phyloP scores from a whole-genome alignment of 768 basidiomycete species.

The Pleurotus salmoneostramineus region DNA sequence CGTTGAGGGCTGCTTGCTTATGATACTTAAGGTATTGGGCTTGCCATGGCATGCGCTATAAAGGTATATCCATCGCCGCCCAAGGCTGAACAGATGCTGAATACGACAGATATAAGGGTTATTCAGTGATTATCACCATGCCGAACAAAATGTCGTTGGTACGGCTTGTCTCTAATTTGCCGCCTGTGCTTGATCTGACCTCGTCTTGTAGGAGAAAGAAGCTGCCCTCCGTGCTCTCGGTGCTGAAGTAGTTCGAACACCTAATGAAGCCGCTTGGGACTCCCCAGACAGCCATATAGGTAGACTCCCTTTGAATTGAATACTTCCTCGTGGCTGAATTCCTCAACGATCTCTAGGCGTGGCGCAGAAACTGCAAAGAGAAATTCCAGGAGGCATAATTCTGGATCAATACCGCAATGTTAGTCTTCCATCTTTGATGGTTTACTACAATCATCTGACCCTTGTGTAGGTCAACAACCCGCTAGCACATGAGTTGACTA shows the following conservation, averaged over 20 bases:
- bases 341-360: constrained; percentile 84
- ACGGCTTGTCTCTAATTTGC: constrained; percentile 14
- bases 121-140: constrained; percentile 85
- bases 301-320: constrained; percentile 38
- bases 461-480: constrained; percentile 70
- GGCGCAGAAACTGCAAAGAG: constrained; percentile 68
- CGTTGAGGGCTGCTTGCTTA: not conserved
- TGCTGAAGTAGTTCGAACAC: constrained; percentile 93
- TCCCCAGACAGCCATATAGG: constrained; percentile 91
- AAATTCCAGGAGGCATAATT: constrained; percentile 84
- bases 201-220: constrained; percentile 73
- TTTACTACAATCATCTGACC: too few species aligned
- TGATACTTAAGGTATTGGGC: constrained; percentile 62
- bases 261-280: constrained; percentile 85
- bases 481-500: constrained; percentile 84
- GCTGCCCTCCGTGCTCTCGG: constrained; percentile 87
- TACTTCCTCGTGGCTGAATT: constrained; percentile 76
- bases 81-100: constrained; percentile 44
- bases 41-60: constrained; percentile 91
- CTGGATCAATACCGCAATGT: constrained; percentile 90
- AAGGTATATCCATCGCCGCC: constrained; percentile 54
- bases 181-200: not conserved
- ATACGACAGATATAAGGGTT: constrained; percentile 83
- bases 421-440: constrained; percentile 17
- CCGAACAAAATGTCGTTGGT: constrained; percentile 94